These are phyloP conservation scores for Tephrocybe sp. DNA, from an alignment of 768 basidiomycete species.

Conservation along the genomic window DNA sequence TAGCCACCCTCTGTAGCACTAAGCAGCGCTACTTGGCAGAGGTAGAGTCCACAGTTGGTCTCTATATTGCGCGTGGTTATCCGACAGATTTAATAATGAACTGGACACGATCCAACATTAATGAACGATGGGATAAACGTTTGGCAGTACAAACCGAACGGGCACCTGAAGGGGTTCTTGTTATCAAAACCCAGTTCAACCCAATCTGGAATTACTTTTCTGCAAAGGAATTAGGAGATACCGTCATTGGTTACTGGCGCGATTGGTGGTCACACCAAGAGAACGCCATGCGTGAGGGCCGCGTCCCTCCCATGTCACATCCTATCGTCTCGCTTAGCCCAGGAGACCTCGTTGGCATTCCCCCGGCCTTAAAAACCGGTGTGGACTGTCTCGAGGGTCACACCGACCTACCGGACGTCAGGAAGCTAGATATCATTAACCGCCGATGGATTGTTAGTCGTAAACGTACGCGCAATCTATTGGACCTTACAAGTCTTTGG, in stretches of 20 bases:
- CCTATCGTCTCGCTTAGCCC: too few relatives aligned
- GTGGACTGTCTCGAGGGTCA: too few relatives aligned
- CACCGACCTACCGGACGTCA: too few relatives aligned
- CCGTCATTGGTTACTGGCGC: conserved; percentile 25
- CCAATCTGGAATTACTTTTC: conserved; percentile 33
- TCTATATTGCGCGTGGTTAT: conserved; percentile 32
- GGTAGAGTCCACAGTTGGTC: conserved; percentile 19
- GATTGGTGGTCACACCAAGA: too few relatives aligned
- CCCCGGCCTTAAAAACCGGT: too few relatives aligned
- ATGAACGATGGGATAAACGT: conserved; percentile 23
- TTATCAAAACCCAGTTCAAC: conserved; percentile 31
- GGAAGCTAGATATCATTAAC: conserved; percentile 8
- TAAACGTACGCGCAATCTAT: conserved; percentile 22
- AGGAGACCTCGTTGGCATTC: neutral
- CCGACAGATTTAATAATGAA: conserved; percentile 22
- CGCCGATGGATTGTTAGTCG: conserved; percentile 16
- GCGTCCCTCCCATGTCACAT: too few relatives aligned
- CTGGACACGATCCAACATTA: conserved; percentile 25
- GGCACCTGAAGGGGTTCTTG: conserved; percentile 22
- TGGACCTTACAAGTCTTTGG: conserved; percentile 25
- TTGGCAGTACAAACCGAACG: neutral
- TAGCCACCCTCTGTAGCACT: conserved; percentile 26
- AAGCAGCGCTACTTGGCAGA: conserved; percentile 25
- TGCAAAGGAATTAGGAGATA: conserved; percentile 27
- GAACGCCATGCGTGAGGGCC: too few relatives aligned